Evolutionary conservation across 495 filamentous ascomycete species (phyloP), one percentile per base, ranked within the genome.

Genomic region (Penicillium argentinense): DNA sequence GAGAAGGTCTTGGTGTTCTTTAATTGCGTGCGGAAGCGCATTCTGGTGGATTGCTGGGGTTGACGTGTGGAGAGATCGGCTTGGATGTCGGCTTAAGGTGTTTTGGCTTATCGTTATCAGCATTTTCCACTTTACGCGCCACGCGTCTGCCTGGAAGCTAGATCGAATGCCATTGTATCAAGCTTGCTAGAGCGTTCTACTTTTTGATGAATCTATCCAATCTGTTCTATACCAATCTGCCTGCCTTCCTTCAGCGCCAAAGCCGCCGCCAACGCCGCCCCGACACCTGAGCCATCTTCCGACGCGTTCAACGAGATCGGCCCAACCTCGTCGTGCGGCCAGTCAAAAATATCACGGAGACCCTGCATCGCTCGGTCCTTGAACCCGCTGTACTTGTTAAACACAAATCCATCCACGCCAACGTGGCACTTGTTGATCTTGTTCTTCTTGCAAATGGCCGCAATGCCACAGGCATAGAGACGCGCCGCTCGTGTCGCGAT

Each of bases 381-480:
- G 73, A 97, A 96, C 57, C 90, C 86, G 5, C 87, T 86, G 65
- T 96, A 95, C 61, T 93, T 95, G 75, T 91, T 92, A 72, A 96
- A 96, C 17, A 95, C 88, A 2, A 86, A 87, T 9, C 91, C 91
- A 56, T 97, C 89, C 23, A 92, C 91, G 40, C 90, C 91, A n/a
- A 96, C 89, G 59, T 92, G 88, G 72, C 87, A 92, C 3, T 77
- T 73, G 36, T 76, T 66, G 42, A 86, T 83, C 22, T 78, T 77
- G 68, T 93, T 95, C 80, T 92, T 96, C 69, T 80, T 91, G 75
- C 85, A 87, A 49, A 96, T 95, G 39, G 89, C 91, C 4, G 90
- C 88, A 48, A 95, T 87, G 39, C 91, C 91, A 57, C 91, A 96
- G 19, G 91, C 84, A 14, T 90, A 92, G 12, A 97, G 81, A 39